These are phyloP conservation scores for Blastocrithidia nonstop DNA, from an alignment of 208 protist species.

Conservation along the genomic window DNA sequence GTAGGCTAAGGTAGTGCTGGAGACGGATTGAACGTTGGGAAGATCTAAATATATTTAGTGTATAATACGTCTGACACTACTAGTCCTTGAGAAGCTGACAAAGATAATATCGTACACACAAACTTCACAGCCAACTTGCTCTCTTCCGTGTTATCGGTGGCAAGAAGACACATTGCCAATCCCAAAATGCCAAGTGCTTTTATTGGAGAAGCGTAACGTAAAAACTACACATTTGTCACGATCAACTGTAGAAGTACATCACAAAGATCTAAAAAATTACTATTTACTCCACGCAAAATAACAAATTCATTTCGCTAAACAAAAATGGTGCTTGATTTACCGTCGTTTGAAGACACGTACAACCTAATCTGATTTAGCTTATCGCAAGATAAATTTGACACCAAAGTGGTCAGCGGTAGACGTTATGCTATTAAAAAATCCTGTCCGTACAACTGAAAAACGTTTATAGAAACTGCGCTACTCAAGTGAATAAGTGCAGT, in stretches of 20 bases:
- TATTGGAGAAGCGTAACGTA: slow-evolving; percentile 47
- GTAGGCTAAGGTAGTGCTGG: slow-evolving; percentile 12
- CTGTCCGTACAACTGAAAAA: slow-evolving; percentile 59
- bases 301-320: slow-evolving; percentile 35
- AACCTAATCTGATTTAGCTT: slow-evolving; percentile 34
- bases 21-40: slow-evolving; percentile 6
- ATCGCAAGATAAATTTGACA: slow-evolving; percentile 30
- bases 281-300: slow-evolving; percentile 61
- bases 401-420: slow-evolving; percentile 9
- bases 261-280: slow-evolving; percentile 42
- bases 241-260: slow-evolving; percentile 56
- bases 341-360: slow-evolving; percentile 33
- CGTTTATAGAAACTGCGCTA: slow-evolving; percentile 21
- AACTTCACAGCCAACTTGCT: slow-evolving; percentile 13
- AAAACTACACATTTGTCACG: slow-evolving; percentile 64
- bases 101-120: slow-evolving; percentile 18
- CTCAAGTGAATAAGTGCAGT: too few species aligned
- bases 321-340: slow-evolving; percentile 42
- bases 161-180: slow-evolving; percentile 42
- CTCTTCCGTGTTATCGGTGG: slow-evolving; percentile 17
- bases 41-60: slow-evolving; percentile 36
- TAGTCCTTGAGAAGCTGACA: slow-evolving; percentile 37
- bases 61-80: slow-evolving; percentile 46
- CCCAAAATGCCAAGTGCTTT: slow-evolving; percentile 41
- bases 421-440: slow-evolving; percentile 36